phyloP scores from a whole-genome alignment of 2,329 filamentous ascomycete genomes.

The Teratosphaeria nubilosa region DNA sequence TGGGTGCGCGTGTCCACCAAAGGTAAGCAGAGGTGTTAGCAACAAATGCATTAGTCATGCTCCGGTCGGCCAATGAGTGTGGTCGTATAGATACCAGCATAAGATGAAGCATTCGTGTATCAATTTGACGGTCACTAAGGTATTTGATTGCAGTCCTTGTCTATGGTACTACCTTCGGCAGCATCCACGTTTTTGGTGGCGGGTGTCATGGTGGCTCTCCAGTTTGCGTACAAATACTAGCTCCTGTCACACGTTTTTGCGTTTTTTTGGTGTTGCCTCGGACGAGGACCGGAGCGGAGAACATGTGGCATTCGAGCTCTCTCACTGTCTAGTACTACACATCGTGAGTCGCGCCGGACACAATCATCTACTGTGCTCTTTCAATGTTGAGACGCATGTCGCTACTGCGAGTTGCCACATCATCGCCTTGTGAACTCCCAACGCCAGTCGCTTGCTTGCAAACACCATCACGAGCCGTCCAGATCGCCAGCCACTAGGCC shows the following conservation, averaged over 20 bases:
- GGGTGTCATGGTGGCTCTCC: too few species aligned
- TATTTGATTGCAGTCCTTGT: background rate
- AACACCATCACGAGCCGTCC: background rate
- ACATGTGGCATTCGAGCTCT: background rate
- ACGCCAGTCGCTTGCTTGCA: background rate
- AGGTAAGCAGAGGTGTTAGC: background rate
- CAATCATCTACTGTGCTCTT: background rate
- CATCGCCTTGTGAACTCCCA: background rate
- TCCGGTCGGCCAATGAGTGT: background rate
- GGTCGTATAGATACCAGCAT: background rate
- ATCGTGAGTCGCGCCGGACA: background rate
- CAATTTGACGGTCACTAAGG: background rate
- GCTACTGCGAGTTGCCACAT: background rate
- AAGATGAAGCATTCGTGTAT: background rate
- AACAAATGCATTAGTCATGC: background rate
- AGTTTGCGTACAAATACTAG: too few species aligned
- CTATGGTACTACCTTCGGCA: background rate
- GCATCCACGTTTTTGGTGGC: too few species aligned
- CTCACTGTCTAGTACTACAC: background rate
- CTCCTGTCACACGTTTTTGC: too few species aligned
- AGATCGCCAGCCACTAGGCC: background rate
- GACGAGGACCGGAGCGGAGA: background rate
- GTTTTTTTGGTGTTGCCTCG: background rate
- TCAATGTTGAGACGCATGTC: background rate
- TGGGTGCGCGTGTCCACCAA: background rate